These are phyloP conservation scores for Candida succiphila DNA, from an alignment of 805 yeast genomes.

Conservation along the genomic window DNA sequence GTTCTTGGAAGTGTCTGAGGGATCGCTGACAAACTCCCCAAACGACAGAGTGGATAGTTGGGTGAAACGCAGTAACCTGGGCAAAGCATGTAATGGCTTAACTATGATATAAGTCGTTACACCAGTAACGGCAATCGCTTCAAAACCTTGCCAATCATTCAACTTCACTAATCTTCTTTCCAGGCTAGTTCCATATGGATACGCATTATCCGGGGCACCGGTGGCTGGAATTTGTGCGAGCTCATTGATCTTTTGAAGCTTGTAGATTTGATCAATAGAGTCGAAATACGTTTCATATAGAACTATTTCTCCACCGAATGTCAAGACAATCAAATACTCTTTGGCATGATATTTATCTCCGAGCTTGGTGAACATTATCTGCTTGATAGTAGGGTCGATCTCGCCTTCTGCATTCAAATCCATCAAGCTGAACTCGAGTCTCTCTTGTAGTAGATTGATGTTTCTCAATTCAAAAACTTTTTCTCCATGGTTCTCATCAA, in stretches of 20 bases:
- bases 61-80: conserved; percentile 59
- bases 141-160: conserved; percentile 45
- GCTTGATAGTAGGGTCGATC: conserved; percentile 70
- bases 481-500: conserved; percentile 44
- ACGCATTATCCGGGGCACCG: conserved; percentile 78
- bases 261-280: conserved; percentile 25
- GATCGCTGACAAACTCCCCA: conserved; percentile 36
- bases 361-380: conserved; percentile 49
- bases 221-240: conserved; percentile 37
- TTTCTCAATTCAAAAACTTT: conserved; percentile 43
- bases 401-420: conserved; percentile 37
- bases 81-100: conserved; percentile 54
- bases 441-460: conserved; percentile 36
- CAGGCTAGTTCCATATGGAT: conserved; percentile 53
- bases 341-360: conserved; percentile 49
- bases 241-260: conserved; percentile 33
- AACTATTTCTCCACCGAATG: conserved; percentile 73
- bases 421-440: conserved; percentile 32
- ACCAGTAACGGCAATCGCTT: conserved; percentile 65
- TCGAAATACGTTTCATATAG: conserved; percentile 51
- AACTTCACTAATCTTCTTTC: conserved; percentile 60
- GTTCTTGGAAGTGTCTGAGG: conserved; percentile 17
- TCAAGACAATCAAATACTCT: conserved; percentile 60
- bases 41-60: conserved; percentile 58
- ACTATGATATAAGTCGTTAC: conserved; percentile 57